Evolutionary conservation across 2,329 filamentous ascomycete genomes (phyloP).

Genomic region (Fusarium sp.): DNA sequence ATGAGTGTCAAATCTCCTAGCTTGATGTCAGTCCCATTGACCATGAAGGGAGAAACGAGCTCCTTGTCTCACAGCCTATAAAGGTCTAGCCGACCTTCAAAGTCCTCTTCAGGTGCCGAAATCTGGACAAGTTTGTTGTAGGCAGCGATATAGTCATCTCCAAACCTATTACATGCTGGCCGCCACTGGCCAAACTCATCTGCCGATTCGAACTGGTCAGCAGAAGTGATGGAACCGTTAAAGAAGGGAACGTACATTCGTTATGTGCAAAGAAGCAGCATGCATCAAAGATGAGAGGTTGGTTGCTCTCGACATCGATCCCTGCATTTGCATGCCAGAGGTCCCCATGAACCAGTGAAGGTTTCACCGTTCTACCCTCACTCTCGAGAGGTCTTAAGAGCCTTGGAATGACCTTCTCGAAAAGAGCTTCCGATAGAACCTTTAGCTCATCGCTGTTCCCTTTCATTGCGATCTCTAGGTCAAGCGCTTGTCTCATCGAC

Average conservation of each 20-base stretch:
- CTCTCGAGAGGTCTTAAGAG: not conserved
- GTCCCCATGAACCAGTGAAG: rapidly evolving
- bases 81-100: not conserved
- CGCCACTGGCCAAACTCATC: not conserved
- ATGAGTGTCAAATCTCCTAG: not conserved
- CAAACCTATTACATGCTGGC: not conserved
- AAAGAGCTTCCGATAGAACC: rapidly evolving
- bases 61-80: not conserved
- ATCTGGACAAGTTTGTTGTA: rapidly evolving
- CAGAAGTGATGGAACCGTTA: not conserved
- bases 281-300: not conserved
- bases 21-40: rapidly evolving
- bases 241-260: not conserved
- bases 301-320: not conserved
- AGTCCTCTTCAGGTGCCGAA: not conserved
- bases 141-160: not conserved
- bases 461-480: not conserved
- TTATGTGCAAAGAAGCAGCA: not conserved
- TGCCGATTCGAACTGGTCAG: not conserved
- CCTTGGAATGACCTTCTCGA: not conserved
- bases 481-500: not conserved
- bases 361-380: rapidly evolving
- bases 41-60: rapidly evolving
- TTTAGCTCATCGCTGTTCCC: rapidly evolving
- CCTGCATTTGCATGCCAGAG: not conserved